These are phyloP conservation scores for Podospora tetraspora DNA, from an alignment of 495 filamentous ascomycete species.

Conservation along the genomic window DNA sequence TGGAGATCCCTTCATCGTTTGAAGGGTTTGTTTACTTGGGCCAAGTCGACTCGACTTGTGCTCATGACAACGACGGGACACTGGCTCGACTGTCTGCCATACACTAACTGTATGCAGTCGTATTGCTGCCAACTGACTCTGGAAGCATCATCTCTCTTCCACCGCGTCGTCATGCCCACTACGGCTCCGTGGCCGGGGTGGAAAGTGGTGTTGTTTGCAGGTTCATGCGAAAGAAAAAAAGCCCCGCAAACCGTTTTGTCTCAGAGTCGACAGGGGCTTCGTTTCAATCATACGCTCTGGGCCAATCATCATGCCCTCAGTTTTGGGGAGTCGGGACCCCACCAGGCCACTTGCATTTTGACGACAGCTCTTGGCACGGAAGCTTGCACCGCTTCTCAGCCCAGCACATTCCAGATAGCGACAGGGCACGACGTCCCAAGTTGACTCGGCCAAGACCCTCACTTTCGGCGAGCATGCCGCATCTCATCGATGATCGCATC, in stretches of 20 bases:
- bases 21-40: not conserved
- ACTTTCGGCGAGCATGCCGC: not conserved
- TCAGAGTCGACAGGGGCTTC: slow-evolving; percentile 21
- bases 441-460: not conserved
- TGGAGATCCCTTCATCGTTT: not conserved
- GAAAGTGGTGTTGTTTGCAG: slow-evolving; percentile 7
- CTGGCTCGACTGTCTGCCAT: not conserved
- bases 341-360: not conserved
- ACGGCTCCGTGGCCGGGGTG: not conserved
- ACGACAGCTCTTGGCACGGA: slow-evolving; percentile 5
- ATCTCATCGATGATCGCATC: not conserved
- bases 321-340: slow-evolving; percentile 4
- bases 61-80: not conserved
- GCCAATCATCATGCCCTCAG: not conserved
- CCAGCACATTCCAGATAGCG: not conserved
- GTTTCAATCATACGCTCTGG: slow-evolving; percentile 17
- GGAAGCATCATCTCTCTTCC: not conserved
- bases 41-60: not conserved
- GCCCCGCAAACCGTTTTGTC: slow-evolving; percentile 31
- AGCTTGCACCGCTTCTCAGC: not conserved
- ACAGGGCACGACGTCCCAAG: not conserved
- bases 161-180: not conserved
- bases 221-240: slow-evolving; percentile 12
- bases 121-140: not conserved
- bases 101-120: not conserved